Base-by-base conservation (phyloP, 768 basidiomycete species). In the Leccinum pellstonianum region DNA sequence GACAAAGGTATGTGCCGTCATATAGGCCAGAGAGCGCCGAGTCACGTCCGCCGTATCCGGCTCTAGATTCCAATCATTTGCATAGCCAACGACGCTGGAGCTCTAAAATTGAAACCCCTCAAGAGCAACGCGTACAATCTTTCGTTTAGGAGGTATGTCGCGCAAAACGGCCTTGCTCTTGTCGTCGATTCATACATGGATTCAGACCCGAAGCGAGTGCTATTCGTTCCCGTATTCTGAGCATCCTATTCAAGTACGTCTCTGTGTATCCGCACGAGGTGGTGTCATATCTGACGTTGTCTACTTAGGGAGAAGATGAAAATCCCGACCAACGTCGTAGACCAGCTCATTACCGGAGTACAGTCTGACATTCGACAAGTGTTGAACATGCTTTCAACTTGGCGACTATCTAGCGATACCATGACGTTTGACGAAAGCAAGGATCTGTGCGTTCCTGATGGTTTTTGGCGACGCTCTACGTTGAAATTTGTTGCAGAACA, bases 321-420 rank as follows among this genome's bases (percentile, higher is more conserved):
- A 73, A 78, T 98, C n/a, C 90, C 92, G 0, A 85, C 87, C 0
- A 92, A 92, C 59, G 96, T 95, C 46, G 75, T 98, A 35, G 97
- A 99, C 68, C 92, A 97, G 71, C 88, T 99, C 33, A 84, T 98
- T 58, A 74, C 77, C 2, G 91, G 96, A 5, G 82, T 94, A 2
- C 92, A 97, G 66, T 96, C 95, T 2, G 97, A 99, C 74, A 96
- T 99, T 59, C 90, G 97, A 3, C 96, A 96, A 71, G 93, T 98
- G 19, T 76, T 99, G 60, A 98, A 98, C 72, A 98, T 99, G 94
- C 79, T 99, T 12, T 96, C 97, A 5, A 98, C 96, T 0, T 98
- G 94, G 92, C 94, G 88, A 67, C 75, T 98, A n/a, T 90, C 89
- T 9, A 88, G 79, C 62, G 73, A 81, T 57, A 80, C 83, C 3